These are phyloP conservation scores for Cardamine chenopodiifolia DNA, from an alignment of 345 rosid genomes.

Conservation along the genomic window DNA sequence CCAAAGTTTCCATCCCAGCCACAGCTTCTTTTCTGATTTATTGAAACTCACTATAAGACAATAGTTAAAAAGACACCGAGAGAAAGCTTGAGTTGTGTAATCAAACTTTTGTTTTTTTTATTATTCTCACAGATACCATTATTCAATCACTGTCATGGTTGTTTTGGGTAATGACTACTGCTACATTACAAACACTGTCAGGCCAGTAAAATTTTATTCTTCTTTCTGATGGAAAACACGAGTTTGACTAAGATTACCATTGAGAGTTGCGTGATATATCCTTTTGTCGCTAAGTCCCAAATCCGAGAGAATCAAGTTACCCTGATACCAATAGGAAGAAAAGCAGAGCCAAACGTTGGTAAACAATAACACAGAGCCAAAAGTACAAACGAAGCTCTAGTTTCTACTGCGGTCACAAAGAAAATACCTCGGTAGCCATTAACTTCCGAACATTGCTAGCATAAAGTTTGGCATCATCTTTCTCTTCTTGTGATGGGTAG, in stretches of 20 bases:
- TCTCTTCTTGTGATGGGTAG: conserved; percentile 90
- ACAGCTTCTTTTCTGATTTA: conserved; percentile 36
- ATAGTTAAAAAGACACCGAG: background rate
- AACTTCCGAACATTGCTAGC: conserved; percentile 78
- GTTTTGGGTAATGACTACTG: conserved; percentile 35
- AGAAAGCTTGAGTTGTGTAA: conserved; percentile 22
- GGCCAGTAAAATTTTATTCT: conserved; percentile 30
- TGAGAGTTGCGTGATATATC: conserved; percentile 94
- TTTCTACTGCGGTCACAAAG: background rate
- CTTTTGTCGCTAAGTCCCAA: conserved; percentile 96
- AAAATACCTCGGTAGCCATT: conserved; percentile 86
- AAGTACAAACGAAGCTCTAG: background rate
- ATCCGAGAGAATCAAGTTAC: conserved; percentile 74
- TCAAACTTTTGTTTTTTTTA: conserved; percentile 24
- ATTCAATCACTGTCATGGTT: conserved; percentile 37
- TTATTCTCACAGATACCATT: conserved; percentile 34
- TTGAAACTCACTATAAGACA: conserved; percentile 34
- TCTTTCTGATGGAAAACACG: conserved; percentile 93
- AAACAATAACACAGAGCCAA: conserved; percentile 4
- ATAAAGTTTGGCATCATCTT: conserved; percentile 82
- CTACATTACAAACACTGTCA: conserved; percentile 41
- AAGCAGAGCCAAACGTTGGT: background rate
- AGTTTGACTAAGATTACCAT: conserved; percentile 98
- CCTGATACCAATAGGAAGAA: conserved; percentile 57
- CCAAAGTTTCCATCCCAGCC: conserved; percentile 45